Percentiles rank a stretch among this genome's conserved stretches.
These are phyloP conservation scores for Periconia digitata DNA, from an alignment of 2,329 filamentous ascomycete species.

Conservation along the genomic window DNA sequence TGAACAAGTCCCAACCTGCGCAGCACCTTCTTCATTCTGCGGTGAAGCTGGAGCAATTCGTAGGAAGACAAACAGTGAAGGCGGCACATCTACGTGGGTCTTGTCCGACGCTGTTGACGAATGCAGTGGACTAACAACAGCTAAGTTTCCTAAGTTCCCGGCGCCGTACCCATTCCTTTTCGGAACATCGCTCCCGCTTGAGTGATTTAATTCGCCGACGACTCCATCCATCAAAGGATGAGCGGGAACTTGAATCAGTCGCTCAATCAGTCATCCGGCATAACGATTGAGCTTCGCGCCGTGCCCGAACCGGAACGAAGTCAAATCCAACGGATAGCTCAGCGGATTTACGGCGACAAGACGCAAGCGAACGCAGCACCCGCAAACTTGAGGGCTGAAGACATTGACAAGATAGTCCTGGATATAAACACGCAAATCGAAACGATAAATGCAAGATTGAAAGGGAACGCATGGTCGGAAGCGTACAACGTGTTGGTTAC, in stretches of 20 bases:
- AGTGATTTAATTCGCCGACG: neutral
- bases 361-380: neutral
- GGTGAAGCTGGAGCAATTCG: neutral
- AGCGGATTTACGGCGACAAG: constrained; percentile 9
- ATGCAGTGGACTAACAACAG: neutral
- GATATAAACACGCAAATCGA: constrained; percentile 13
- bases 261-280: constrained; percentile 1
- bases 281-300: constrained; percentile 5
- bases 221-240: constrained; percentile 5
- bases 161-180: neutral
- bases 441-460: constrained; percentile 6
- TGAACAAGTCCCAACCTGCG: neutral
- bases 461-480: constrained; percentile 10
- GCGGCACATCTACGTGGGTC: neutral
- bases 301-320: constrained; percentile 10
- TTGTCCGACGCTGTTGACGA: neutral
- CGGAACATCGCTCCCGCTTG: neutral
- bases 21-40: neutral
- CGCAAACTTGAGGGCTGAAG: constrained; percentile 7
- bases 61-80: neutral
- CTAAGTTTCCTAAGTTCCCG: too few relatives aligned
- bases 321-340: constrained; percentile 6
- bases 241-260: neutral
- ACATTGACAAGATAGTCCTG: constrained; percentile 7
- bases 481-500: constrained; percentile 11